These are phyloP conservation scores for Trametes versicolor DNA, from an alignment of 1,284 basidiomycete species.

Conservation along the genomic window DNA sequence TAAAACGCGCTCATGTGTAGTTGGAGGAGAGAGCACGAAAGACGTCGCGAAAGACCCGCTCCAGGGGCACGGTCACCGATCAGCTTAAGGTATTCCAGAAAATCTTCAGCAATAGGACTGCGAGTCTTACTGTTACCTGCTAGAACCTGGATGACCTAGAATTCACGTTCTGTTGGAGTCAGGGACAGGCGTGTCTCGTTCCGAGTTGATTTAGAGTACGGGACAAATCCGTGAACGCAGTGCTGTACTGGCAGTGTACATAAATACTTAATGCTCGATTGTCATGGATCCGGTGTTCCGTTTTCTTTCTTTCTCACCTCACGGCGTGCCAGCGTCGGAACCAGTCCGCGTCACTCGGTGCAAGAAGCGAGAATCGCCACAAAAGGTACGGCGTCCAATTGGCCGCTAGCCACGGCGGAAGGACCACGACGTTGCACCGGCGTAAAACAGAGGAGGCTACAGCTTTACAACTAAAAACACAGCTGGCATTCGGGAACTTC, in stretches of 20 bases:
- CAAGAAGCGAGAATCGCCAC: no score
- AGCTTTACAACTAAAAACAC: conserved; percentile 10
- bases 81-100: not conserved
- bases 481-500: conserved; percentile 9
- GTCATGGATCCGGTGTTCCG: no score
- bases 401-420: no score
- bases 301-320: no score
- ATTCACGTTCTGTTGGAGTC: not conserved
- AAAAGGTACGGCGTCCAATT: no score
- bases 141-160: not conserved
- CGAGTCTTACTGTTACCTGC: not conserved
- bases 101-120: not conserved
- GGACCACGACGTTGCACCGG: no score
- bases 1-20: not conserved
- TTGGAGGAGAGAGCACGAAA: not conserved
- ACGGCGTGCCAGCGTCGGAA: no score
- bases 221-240: no score
- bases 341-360: no score
- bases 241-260: no score
- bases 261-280: no score
- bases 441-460: not conserved
- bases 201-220: not conserved
- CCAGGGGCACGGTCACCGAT: no score
- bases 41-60: not conserved
- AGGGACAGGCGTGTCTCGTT: not conserved